Base-by-base conservation (phyloP, 129 eudicot species). In the Daucus carota region DNA sequence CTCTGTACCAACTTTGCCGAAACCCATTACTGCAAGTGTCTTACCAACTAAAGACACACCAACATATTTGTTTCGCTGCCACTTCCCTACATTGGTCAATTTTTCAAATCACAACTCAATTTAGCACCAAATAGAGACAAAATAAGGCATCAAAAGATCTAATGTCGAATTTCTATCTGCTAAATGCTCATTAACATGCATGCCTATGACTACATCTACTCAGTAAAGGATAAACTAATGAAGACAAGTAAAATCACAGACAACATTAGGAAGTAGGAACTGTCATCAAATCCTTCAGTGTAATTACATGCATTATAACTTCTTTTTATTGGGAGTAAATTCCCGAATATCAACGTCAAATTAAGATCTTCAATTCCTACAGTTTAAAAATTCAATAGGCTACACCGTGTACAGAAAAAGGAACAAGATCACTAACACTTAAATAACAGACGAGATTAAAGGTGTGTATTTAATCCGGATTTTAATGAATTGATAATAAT, bases 31-130 rank as follows among this genome's bases (percentile, higher is more conserved):
- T 4, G 98, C 98, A 77, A 94, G 97, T 62, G 97, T 94, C 83
- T 94, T 94, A 54, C 98, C 98, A 36, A 94, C 98, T 54, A 94
- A 93, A n/a, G 98, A 94, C 28, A 94, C 98, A 79, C 98, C 98
- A 65, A 94, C 98, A 31, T 94, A 94, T 74, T 94, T 94, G 93
- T 76, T 94, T 85, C 98, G 85, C 90, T 66, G 83, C 98, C 98
- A 94, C 70, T 94, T 92, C 38, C 98, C 98, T 94, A 81, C 22
- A 80, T 68, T 31, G 18, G 63, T 38, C 13, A 62, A 76, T 8
- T 32, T 31, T 14, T 48, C 66, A 18, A 14, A 50, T 14, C 16
- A 14, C 20, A 17, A 2, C 32, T 28, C 20, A 13, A 16, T 17
- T 11, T 73, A 9, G 28, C 18, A 47, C 38, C 47, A 12, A 9